Conservation (phyloP, 164 flowering plant species). For the Stephania cephalantha region DNA sequence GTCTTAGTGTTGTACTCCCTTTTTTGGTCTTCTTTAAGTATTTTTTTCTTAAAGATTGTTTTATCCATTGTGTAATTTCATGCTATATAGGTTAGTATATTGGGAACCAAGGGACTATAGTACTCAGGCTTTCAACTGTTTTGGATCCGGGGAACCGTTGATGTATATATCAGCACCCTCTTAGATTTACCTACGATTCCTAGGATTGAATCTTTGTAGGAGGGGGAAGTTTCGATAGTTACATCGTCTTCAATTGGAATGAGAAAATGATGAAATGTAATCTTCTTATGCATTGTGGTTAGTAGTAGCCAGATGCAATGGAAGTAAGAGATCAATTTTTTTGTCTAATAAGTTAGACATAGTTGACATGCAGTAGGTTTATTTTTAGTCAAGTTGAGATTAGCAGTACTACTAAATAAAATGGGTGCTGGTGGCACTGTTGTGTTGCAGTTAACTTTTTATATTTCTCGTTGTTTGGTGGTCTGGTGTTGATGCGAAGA, state of each 20-base stretch:
- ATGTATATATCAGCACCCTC: background rate
- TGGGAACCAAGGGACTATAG: background rate
- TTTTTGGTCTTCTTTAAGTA: background rate
- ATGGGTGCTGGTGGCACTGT: background rate
- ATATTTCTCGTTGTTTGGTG: background rate
- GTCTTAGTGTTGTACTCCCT: background rate
- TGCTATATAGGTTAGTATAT: background rate
- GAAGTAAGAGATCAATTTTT: too few relatives aligned
- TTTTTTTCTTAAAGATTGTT: background rate
- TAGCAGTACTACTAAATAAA: too few relatives aligned
- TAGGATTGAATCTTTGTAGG: background rate
- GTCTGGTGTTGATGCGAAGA: too few relatives aligned
- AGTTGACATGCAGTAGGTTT: too few relatives aligned
- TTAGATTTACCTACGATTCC: background rate
- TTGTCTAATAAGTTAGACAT: too few relatives aligned
- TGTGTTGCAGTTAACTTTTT: background rate
- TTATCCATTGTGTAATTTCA: background rate
- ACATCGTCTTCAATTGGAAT: background rate
- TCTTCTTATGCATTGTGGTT: too few relatives aligned
- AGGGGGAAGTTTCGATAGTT: background rate
- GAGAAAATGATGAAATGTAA: background rate
- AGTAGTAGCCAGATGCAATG: too few relatives aligned
- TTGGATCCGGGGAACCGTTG: background rate
- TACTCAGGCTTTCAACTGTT: background rate
- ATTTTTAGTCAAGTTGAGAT: too few relatives aligned